Conservation (phyloP, 352 stramenopile genomes). For the Globisporangium perplexum region DNA sequence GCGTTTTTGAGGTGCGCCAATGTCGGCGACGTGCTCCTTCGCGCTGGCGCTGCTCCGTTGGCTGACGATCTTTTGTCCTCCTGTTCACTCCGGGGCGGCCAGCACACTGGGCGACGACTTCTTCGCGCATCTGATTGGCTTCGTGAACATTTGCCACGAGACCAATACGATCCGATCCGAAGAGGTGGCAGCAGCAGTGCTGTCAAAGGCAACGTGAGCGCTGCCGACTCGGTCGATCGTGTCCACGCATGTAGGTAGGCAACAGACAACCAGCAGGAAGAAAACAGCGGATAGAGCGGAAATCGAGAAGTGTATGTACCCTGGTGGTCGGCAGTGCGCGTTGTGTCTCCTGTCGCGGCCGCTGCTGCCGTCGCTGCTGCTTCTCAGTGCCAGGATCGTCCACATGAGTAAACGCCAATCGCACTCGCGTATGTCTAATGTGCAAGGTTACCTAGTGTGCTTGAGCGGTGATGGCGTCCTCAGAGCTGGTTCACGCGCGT, state of each 20-base stretch:
- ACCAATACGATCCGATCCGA: constrained; percentile 40
- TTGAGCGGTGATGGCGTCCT: constrained; percentile 2
- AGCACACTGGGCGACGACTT: constrained; percentile 71
- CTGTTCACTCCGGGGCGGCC: background rate
- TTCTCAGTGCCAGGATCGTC: background rate
- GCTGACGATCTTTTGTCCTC: background rate
- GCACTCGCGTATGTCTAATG: constrained; percentile 1
- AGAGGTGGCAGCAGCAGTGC: constrained; percentile 17
- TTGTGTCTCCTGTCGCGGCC: background rate
- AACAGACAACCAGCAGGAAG: background rate
- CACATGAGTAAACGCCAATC: background rate
- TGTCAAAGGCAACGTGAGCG: background rate
- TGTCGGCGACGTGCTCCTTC: constrained; percentile 4
- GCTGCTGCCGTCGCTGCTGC: background rate
- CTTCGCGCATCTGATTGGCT: constrained; percentile 75
- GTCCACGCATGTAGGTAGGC: background rate
- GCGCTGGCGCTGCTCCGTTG: background rate
- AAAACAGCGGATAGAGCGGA: background rate
- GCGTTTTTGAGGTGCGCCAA: constrained; percentile 81
- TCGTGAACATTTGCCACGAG: constrained; percentile 68
- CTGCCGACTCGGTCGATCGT: background rate
- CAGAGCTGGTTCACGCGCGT: constrained; percentile 38
- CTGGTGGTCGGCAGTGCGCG: constrained; percentile 4
- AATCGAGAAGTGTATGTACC: constrained; percentile 4
- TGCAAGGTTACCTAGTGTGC: constrained; percentile 4